Evolutionary conservation across 1,284 basidiomycete genomes (phyloP), one percentile per base, ranked within the genome.

Genomic region (Blastosporella zonata): DNA sequence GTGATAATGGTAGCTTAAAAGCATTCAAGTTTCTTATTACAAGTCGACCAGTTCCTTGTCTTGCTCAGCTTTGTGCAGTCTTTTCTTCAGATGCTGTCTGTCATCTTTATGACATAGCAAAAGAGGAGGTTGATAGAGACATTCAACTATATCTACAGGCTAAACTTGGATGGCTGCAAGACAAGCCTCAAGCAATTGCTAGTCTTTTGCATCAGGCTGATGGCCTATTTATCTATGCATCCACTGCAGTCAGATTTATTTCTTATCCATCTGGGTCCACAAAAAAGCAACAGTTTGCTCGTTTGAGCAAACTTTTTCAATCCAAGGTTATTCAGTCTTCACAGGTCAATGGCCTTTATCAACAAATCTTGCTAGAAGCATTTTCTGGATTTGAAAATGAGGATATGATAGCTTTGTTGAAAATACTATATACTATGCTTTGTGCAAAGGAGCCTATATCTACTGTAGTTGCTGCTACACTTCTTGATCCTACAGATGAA

Each of bases 191-290:
- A 41, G 57, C 20, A n/a, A 5, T 6, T 5, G 37, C n/a, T n/a
- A n/a, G n/a, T n/a, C 46, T 62, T 21, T 33, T 34, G 12, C n/a
- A 47, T 18, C 46, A 40, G 44, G 53, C 59, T 20, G 41, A 35
- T 38, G 54, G 50, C n/a, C 43, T 59, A 12, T 62, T 62, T 34
- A 60, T 62, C 21, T 60, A 58, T 54, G 59, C 60, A 21, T 56
- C 58, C 7, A 62, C 60, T 1, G 49, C 52, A 15, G 55, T 60
- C 23, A 56, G 50, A 38, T 54, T 47, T 12, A 36, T 60, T 20
- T 46, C 43, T 9, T 50, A 42, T 29, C 36, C 13, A 43, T 4
- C 1, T 15, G 36, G 29, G 17, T 23, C 39, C 36, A 40, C 52
- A 28, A 13, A 28, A 3, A 12, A 31, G 23, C 53, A 56, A 51